phyloP scores from a whole-genome alignment of 169 alveolate species.

The Plasmodium vinckei region DNA sequence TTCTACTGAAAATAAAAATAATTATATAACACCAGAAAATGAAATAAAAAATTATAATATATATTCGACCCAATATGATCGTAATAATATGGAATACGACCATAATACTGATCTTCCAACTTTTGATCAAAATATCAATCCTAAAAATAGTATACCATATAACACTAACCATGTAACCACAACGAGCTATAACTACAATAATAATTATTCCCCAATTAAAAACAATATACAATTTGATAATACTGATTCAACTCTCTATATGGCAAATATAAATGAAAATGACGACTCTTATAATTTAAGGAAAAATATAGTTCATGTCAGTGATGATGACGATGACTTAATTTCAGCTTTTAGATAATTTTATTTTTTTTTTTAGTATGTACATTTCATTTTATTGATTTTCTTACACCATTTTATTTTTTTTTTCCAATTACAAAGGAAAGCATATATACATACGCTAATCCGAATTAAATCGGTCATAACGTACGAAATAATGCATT shows the following conservation, averaged over 20 bases:
- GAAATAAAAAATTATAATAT: background rate
- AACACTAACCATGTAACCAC: background rate
- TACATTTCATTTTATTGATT: slow-evolving; percentile 1
- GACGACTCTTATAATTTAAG: slow-evolving; percentile 11
- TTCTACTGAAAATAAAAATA: slow-evolving; percentile 19
- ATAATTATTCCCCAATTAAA: background rate
- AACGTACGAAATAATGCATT: too few relatives aligned
- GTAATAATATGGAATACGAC: background rate
- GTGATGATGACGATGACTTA: slow-evolving; percentile 74
- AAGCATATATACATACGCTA: background rate
- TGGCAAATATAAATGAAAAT: slow-evolving; percentile 7
- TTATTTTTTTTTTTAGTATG: slow-evolving; percentile 11
- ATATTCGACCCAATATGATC: background rate
- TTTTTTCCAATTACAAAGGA: background rate
- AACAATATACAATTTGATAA: background rate
- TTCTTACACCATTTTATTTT: background rate
- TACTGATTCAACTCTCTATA: background rate
- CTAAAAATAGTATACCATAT: background rate
- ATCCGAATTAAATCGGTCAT: too few relatives aligned
- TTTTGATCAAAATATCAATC: background rate
- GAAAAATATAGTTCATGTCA: slow-evolving; percentile 53
- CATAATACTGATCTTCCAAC: background rate
- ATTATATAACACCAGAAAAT: background rate
- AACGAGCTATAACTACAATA: background rate
- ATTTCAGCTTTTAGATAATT: slow-evolving; percentile 69